Conservation (phyloP, 768 basidiomycete species). For the Lyophyllum shimeji region DNA sequence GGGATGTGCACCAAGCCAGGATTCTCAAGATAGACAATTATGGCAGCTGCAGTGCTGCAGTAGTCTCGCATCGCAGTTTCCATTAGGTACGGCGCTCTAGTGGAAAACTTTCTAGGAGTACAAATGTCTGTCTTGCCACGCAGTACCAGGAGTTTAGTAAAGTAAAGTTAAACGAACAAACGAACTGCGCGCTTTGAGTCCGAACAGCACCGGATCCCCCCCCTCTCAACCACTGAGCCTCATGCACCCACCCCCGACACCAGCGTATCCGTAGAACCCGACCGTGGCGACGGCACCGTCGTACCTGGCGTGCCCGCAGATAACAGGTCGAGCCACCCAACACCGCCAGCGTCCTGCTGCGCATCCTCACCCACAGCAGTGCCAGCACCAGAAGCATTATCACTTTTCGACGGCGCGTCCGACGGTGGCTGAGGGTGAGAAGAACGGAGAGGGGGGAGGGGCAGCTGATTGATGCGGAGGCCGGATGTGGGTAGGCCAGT, state of each 20-base stretch:
- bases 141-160: no score
- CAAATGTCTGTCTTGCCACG: no score
- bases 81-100: no score
- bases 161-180: no score
- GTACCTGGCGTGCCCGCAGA: conserved; percentile 1
- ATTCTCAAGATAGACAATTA: no score
- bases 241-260: background rate
- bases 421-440: background rate
- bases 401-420: background rate
- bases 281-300: background rate
- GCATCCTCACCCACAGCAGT: background rate
- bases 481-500: conserved; percentile 14
- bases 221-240: no score
- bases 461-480: background rate
- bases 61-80: no score
- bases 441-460: background rate
- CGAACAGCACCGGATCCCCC: no score
- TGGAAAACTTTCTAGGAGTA: no score
- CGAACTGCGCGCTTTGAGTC: no score
- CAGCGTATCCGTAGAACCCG: background rate
- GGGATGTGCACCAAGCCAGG: no score
- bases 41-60: no score
- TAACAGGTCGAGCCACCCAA: conserved; percentile 14
- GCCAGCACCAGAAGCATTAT: background rate
- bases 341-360: background rate